These are phyloP conservation scores for Penicillium sp. DNA, from an alignment of 2,329 filamentous ascomycete genomes.

Conservation along the genomic window DNA sequence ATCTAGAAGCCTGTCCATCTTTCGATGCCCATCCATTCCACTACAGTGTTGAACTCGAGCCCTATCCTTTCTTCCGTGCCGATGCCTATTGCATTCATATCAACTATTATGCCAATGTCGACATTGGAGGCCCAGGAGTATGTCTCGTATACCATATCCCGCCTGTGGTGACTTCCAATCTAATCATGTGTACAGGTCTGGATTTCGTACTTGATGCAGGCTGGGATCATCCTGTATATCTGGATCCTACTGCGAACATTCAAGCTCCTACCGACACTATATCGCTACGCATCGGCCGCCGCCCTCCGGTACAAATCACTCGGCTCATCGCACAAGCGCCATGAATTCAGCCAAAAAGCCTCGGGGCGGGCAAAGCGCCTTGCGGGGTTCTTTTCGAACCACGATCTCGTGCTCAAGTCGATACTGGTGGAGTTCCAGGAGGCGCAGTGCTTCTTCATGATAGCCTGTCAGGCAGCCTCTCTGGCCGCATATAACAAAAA, in stretches of 20 bases:
- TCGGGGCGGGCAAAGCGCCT: too few species aligned
- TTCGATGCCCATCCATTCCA: too few species aligned
- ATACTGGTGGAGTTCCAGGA: slow-evolving; percentile 13
- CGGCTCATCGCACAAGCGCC: too few species aligned
- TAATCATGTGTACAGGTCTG: not conserved
- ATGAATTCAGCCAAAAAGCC: too few species aligned
- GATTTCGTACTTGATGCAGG: not conserved
- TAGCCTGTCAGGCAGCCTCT: slow-evolving; percentile 1
- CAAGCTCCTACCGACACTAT: not conserved
- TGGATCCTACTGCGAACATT: not conserved
- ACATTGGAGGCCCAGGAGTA: not conserved
- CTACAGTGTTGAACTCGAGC: not conserved
- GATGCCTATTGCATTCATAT: not conserved
- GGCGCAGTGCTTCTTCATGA: slow-evolving; percentile 11
- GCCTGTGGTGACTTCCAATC: not conserved
- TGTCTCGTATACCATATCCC: not conserved
- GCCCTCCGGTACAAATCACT: too few species aligned
- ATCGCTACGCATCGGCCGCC: too few species aligned
- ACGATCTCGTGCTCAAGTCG: slow-evolving; percentile 3
- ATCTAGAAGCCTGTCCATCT: too few species aligned
- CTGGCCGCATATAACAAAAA: not conserved
- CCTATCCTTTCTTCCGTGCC: not conserved
- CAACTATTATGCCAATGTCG: not conserved
- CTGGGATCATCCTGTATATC: not conserved
- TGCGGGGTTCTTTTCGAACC: slow-evolving; percentile 2